Evolutionary conservation across 805 yeast genomes (phyloP).

Genomic region (Brettanomyces sp.): DNA sequence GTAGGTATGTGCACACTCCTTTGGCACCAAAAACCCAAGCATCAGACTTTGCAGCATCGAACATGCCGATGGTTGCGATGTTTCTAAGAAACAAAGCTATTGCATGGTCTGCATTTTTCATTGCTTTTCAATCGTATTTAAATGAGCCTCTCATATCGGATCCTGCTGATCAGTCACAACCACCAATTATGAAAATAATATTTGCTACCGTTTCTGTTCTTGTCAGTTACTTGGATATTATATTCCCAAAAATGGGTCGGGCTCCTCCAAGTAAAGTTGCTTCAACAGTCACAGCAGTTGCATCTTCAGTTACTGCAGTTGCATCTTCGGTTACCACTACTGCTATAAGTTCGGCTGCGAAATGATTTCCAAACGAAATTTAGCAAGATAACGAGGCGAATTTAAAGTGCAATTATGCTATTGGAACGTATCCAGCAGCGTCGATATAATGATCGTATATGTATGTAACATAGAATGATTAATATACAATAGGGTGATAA

Average conservation of each 20-base stretch:
- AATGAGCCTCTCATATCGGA: constrained; percentile 26
- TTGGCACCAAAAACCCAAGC: constrained; percentile 36
- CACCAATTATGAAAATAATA: constrained; percentile 36
- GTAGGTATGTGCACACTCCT: constrained; percentile 37
- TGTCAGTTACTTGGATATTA: constrained; percentile 42
- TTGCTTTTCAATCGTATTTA: constrained; percentile 42
- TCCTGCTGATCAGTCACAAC: constrained; percentile 24
- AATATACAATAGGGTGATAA: not conserved
- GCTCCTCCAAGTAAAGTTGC: constrained; percentile 14
- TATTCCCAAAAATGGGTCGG: constrained; percentile 32
- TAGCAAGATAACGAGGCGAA: too few relatives aligned
- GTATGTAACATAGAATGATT: not conserved
- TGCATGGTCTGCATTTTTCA: constrained; percentile 45
- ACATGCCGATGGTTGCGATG: constrained; percentile 58
- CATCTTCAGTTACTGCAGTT: constrained; percentile 4
- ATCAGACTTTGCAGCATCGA: constrained; percentile 38
- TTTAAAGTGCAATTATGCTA: too few relatives aligned
- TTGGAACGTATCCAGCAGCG: too few relatives aligned
- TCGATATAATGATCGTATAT: too few relatives aligned
- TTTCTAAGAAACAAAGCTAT: constrained; percentile 46
- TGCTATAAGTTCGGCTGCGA: not conserved
- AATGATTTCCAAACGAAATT: not conserved
- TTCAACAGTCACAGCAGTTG: constrained; percentile 6
- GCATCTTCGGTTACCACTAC: constrained; percentile 4
- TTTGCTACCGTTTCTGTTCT: constrained; percentile 38